These are phyloP conservation scores for Pleoardoris graminearum DNA, from an alignment of 2,329 filamentous ascomycete species.

Conservation along the genomic window DNA sequence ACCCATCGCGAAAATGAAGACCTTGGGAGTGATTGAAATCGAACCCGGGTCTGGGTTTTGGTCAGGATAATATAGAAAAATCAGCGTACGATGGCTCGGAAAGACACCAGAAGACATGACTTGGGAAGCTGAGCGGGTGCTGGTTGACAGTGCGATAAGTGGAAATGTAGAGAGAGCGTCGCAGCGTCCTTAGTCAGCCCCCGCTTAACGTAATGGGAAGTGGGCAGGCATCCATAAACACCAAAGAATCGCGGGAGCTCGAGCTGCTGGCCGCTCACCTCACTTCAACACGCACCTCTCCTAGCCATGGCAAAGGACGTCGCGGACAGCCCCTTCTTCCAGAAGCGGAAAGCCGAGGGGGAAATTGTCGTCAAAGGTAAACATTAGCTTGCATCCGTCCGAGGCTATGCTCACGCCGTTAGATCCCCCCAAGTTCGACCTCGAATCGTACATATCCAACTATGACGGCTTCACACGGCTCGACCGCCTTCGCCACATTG, in stretches of 20 bases:
- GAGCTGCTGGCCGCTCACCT: slow-evolving; percentile 8
- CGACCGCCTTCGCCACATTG: slow-evolving; percentile 81
- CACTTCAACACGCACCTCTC: background rate
- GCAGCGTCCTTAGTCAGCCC: slow-evolving; percentile 11
- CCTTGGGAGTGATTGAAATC: too few relatives aligned
- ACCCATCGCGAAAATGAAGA: too few relatives aligned
- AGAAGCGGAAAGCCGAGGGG: slow-evolving; percentile 31
- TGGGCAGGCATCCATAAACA: slow-evolving; percentile 8
- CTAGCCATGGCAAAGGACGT: slow-evolving; percentile 36
- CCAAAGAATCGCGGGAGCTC: slow-evolving; percentile 2
- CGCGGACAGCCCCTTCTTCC: slow-evolving; percentile 44
- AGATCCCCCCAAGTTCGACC: slow-evolving; percentile 86
- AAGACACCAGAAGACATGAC: too few relatives aligned
- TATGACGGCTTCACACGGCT: slow-evolving; percentile 81
- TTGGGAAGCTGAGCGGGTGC: too few relatives aligned
- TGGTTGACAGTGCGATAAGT: background rate
- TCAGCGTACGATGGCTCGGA: too few relatives aligned
- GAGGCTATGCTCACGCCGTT: slow-evolving; percentile 21
- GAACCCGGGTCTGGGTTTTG: too few relatives aligned
- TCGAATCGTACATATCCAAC: slow-evolving; percentile 88
- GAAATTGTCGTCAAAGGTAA: slow-evolving; percentile 40
- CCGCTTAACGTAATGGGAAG: slow-evolving; percentile 6
- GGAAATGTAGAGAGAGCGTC: background rate
- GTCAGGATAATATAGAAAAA: too few relatives aligned
- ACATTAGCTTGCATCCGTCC: background rate